Evolutionary conservation across 2,329 filamentous ascomycete species (phyloP), one percentile per base, ranked within the genome.

Genomic region (Claviceps pusilla): DNA sequence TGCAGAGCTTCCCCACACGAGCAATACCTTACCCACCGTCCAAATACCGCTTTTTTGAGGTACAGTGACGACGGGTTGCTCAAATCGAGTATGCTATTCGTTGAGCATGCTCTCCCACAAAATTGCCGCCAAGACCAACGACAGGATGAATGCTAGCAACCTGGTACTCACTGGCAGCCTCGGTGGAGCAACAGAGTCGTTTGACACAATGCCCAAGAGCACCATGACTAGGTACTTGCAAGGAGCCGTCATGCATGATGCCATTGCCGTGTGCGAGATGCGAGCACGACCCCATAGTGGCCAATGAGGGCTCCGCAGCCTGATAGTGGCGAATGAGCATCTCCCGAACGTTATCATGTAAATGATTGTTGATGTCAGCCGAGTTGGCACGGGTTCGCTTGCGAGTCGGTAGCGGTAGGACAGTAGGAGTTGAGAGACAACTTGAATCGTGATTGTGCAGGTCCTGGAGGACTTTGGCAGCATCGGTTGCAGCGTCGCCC

Each of bases 101-200:
- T 77, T 76, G 59, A 85, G 69, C 58, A 86, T 80, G 54, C 76
- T 79, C 56, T 78, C 73, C 82, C 83, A 86, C 79, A 85, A 84
- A 52, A 82, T 80, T 43, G 79, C 78, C 79, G 47, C 73, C 73
- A 37, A 75, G 67, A 56, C 73, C 75, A 55, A 76, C 69, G 46
- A 72, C 72, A 48, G 75, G 70, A 60, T 79, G 76, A 47, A 76
- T 65, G 28, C 70, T 65, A 47, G 73, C 67, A 57, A 74, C 71
- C 57, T 69, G 68, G 62, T 76, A 76, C 45, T 70, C 67, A 56
- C 69, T 72, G 24, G 72, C 71, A 54, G 75, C 78, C 65, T 84
- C 80, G 14, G 77, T 72, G 48, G 80, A 77, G 68, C 80, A 86
- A 70, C 83, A 85, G 42, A 84, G 73, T 60, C 83, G 77, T 71